Conservation (phyloP, 108 stramenopile genomes). For the Nitzschia sp. region DNA sequence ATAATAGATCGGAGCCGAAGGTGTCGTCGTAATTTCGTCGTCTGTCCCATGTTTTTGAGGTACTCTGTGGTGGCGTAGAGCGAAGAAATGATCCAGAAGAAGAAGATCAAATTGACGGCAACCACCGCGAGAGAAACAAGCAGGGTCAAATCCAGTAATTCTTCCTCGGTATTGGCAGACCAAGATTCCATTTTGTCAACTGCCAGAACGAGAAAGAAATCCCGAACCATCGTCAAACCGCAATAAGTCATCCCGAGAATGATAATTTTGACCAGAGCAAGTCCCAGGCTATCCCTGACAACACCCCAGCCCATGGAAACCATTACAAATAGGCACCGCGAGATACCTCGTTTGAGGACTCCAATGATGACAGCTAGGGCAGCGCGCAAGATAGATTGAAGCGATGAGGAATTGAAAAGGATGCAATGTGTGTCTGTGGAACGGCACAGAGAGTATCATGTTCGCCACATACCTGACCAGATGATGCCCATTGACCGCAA, state of each 20-base stretch:
- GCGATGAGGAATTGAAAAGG: neutral
- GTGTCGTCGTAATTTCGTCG: slow-evolving; percentile 62
- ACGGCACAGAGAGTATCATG: neutral
- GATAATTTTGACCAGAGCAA: slow-evolving; percentile 55
- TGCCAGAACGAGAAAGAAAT: slow-evolving; percentile 61
- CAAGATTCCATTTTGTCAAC: slow-evolving; percentile 58
- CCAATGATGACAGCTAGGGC: slow-evolving; percentile 53
- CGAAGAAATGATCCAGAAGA: slow-evolving; percentile 72
- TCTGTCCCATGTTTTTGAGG: slow-evolving; percentile 76
- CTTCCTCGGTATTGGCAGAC: slow-evolving; percentile 38
- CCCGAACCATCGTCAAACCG: slow-evolving; percentile 50
- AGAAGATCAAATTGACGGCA: slow-evolving; percentile 63
- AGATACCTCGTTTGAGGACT: slow-evolving; percentile 62
- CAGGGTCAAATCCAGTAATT: slow-evolving; percentile 61
- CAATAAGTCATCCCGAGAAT: slow-evolving; percentile 63
- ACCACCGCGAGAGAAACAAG: slow-evolving; percentile 32
- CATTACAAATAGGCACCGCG: slow-evolving; percentile 70
- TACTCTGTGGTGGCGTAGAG: slow-evolving; percentile 67
- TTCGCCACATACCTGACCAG: slow-evolving; percentile 47
- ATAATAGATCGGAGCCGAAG: slow-evolving; percentile 63
- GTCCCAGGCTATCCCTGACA: slow-evolving; percentile 58
- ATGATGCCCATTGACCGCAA: slow-evolving; percentile 45
- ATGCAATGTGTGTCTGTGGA: too few relatives aligned
- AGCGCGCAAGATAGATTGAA: neutral
- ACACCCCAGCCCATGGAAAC: slow-evolving; percentile 83